These are phyloP conservation scores for Fusarium oxysporum DNA, from an alignment of 2,329 filamentous ascomycete species.

Conservation along the genomic window DNA sequence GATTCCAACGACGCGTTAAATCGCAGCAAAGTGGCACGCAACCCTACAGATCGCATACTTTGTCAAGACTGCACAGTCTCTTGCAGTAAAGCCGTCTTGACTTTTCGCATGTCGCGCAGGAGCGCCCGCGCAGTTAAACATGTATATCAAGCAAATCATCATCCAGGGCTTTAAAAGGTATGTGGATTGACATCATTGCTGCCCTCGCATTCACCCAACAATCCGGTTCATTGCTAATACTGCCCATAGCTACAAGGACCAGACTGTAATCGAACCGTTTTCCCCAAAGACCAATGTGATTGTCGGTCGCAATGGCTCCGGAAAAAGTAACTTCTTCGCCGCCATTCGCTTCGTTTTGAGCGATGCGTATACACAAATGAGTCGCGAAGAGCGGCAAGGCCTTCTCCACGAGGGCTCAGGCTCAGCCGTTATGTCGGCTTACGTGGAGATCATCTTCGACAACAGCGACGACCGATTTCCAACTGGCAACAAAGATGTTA, in stretches of 20 bases:
- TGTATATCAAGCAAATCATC: conserved; percentile 99
- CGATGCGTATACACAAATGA: conserved; percentile 97
- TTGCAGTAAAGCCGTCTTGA: conserved; percentile 41
- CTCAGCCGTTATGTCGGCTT: conserved; percentile 98
- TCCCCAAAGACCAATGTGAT: conserved; percentile 98
- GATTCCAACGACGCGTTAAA: conserved; percentile 43
- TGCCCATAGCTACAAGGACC: conserved; percentile 90
- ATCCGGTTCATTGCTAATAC: conserved; percentile 35
- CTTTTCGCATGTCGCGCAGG: conserved; percentile 52
- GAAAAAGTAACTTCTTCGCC: conserved; percentile 99
- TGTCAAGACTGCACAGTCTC: conserved; percentile 41
- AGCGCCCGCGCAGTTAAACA: conserved; percentile 61
- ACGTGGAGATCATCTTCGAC: conserved; percentile 99
- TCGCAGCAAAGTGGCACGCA: conserved; percentile 44
- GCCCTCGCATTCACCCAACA: conserved; percentile 2
- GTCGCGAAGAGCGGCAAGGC: conserved; percentile 93
- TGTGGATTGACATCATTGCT: conserved; percentile 35
- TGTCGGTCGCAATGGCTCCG: conserved; percentile 97
- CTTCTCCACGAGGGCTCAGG: conserved; percentile 98
- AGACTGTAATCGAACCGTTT: conserved; percentile 98
- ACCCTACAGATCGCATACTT: conserved; percentile 30
- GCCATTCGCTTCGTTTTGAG: conserved; percentile 98
- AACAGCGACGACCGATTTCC: conserved; percentile 96
- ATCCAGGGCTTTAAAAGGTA: conserved; percentile 99
- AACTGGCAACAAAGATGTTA: conserved; percentile 89